Evolutionary conservation across 1,284 basidiomycete species (phyloP), one percentile per base, ranked within the genome.

Genomic region (Ceratobasidium theobromae): DNA sequence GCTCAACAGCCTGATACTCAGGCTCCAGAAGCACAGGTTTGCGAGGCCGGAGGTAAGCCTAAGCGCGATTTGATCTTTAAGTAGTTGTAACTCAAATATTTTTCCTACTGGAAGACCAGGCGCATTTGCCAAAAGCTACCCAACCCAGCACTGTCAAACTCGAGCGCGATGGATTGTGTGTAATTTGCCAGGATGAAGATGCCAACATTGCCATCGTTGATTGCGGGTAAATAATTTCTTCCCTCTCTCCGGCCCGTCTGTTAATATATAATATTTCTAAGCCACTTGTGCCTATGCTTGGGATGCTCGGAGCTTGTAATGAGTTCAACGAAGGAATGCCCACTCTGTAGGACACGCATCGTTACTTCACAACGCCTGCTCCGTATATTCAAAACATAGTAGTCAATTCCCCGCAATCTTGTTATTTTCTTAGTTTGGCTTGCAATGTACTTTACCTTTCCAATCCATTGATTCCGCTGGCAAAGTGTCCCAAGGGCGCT

Each of bases 191-290:
- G 74, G 93, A 95, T 71, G 89, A 93, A 66, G 92, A 95, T 71
- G 92, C 92, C 0, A 93, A 89, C 69, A 89, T 95, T 62, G 93
- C 91, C 1, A 86, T 93, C 55, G 89, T 94, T n/a, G 92, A 95
- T 76, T 95, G 93, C 83, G 93, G 93, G 88, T 91, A 74, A 53
- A 87, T 82, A 1, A 49, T 57, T 49, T 28, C 40, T 41, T 52
- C 48, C 18, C 14, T 49, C 30, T 18, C 54, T 51, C 60, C 18
- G 58, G 16, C 33, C 14, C 6, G 25, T 18, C 18, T 45, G 38
- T 27, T 45, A 45, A 16, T 25, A n/a, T n/a, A n/a, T n/a, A n/a
- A n/a, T 48, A 25, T 64, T 51, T 41, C 68, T 1, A 69, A 92
- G 90, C 11, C 92, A 94, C 76, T 79, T 94, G 40, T 84, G 87